Conservation (phyloP, 495 filamentous ascomycete species). For the Daldinia decipiens region DNA sequence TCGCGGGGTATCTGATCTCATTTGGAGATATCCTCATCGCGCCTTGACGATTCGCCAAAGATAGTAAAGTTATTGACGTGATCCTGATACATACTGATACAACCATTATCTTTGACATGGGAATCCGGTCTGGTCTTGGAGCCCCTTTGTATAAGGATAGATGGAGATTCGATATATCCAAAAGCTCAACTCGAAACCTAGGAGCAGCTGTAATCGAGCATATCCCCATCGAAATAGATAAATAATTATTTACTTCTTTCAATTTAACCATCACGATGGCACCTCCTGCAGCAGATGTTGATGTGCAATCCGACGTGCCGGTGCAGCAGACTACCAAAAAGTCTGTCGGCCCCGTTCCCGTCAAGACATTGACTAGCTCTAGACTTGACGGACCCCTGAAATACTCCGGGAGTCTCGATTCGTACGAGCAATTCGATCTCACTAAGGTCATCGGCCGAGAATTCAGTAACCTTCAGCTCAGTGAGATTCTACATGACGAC, state of each 20-base stretch:
- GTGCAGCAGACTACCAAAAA: constrained; percentile 55
- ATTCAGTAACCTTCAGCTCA: constrained; percentile 68
- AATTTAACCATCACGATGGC: constrained; percentile 10
- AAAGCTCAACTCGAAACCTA: background rate
- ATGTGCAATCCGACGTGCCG: constrained; percentile 47
- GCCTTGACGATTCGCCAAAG: constrained; percentile 33
- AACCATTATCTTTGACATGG: constrained; percentile 14
- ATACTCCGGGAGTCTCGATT: constrained; percentile 72
- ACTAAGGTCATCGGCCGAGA: constrained; percentile 76
- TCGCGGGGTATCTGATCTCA: constrained; percentile 45
- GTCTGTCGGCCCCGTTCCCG: constrained; percentile 64
- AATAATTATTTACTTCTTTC: background rate
- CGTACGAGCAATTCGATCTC: constrained; percentile 69
- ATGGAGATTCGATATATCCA: constrained; percentile 1
- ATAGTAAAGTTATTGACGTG: constrained; percentile 36
- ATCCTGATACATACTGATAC: constrained; percentile 27
- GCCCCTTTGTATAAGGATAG: constrained; percentile 21
- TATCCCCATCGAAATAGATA: background rate
- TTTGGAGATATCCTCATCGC: constrained; percentile 28
- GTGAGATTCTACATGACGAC: constrained; percentile 73
- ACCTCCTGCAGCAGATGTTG: constrained; percentile 50
- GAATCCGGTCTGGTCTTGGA: constrained; percentile 12
- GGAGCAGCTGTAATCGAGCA: background rate
- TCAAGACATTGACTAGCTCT: constrained; percentile 79
- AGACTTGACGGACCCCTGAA: constrained; percentile 81